phyloP scores from a whole-genome alignment of 345 rosid species.

The Jatropha curcas region DNA sequence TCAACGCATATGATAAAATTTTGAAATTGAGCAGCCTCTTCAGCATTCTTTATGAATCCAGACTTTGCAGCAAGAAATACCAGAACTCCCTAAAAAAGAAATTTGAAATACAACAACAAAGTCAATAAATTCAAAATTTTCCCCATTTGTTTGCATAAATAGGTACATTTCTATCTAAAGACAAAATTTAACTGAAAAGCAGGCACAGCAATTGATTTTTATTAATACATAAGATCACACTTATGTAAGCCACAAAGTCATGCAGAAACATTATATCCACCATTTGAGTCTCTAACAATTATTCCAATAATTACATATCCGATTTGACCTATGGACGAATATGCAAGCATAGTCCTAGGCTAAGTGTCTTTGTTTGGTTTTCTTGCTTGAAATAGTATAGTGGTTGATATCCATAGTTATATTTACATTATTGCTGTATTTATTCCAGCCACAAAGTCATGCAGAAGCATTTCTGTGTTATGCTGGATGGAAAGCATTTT shows the following conservation, averaged over 20 bases:
- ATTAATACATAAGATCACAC: background rate
- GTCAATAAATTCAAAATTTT: background rate
- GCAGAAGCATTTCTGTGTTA: too few species aligned
- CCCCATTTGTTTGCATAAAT: too few species aligned
- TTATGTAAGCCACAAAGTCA: background rate
- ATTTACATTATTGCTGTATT: too few species aligned
- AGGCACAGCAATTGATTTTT: background rate
- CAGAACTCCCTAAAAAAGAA: conserved; percentile 72
- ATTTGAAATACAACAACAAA: background rate
- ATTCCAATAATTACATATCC: background rate
- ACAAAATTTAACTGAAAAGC: background rate
- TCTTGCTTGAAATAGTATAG: too few species aligned
- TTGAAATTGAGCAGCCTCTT: conserved; percentile 89
- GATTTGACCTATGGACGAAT: too few species aligned
- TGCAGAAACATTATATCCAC: too few species aligned
- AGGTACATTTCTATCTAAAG: background rate
- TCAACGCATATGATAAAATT: conserved; percentile 88
- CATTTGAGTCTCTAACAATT: too few species aligned
- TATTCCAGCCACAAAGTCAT: background rate
- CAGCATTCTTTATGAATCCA: conserved; percentile 69
- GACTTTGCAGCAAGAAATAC: conserved; percentile 96
- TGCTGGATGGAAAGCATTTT: background rate
- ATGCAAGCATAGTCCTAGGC: too few species aligned
- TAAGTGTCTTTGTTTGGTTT: too few species aligned
- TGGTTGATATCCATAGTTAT: too few species aligned